Base-by-base conservation (phyloP, 148 eudicot genomes). In the Cornus suecica region DNA sequence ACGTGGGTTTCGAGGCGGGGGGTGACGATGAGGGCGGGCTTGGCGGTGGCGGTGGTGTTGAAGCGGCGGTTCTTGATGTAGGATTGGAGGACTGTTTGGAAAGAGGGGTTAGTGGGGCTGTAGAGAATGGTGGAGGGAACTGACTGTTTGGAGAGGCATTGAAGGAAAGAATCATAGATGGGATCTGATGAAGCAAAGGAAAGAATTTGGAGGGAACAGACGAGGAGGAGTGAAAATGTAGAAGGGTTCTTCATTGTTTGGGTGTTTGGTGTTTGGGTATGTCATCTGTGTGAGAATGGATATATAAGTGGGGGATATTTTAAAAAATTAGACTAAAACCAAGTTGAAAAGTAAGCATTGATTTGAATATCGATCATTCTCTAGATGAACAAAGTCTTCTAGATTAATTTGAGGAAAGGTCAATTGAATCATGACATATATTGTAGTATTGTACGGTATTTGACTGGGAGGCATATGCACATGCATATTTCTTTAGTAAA, bases 31-130 rank as follows among this genome's bases (percentile, higher is more conserved):
- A 76, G 15, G 7, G 52, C 8, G 6, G 87, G 87, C 60, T 78
- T 78, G 4, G 80, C 76, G 4, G 84, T 78, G 8, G 75, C 45
- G 27, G 84, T 41, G 31, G 37, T 37, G 66, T 72, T 76, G 72
- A 81, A 84, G 7, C 87, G 80, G n/a, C 62, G 80, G 84, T 84
- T 84, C 8, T 82, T 18, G 20, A 84, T 56, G 41, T 78, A 79
- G 23, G 79, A 28, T 10, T 78, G 22, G 23, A 84, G 73, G 28
- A 84, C 73, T 0, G 65, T 51, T 0, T 68, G 5, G 75, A 48
- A 84, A 0, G 79, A 76, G 10, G 82, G 32, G 24, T 68, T 79
- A 10, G 42, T 65, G 14, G 76, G 87, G 26, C 37, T 37, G 79
- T 71, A 84, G n/a, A 81, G 42, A 3, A 10, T 25, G 14, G 75